Evolutionary conservation across 305 asterid genomes (phyloP).

Genomic region (Fraxinus floribunda): DNA sequence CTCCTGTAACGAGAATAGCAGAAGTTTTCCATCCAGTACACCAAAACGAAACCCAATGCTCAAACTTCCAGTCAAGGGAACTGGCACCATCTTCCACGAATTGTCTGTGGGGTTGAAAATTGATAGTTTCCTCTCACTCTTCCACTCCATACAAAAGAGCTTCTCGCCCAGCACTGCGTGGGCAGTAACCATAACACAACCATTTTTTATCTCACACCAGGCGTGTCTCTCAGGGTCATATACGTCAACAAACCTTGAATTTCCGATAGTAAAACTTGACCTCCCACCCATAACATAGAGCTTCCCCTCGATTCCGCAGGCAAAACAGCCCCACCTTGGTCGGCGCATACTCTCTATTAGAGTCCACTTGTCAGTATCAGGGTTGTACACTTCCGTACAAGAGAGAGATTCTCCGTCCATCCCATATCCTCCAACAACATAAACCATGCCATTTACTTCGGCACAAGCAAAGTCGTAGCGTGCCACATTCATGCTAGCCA

Average conservation of each 20-base stretch:
- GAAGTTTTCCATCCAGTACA: slow-evolving; percentile 54
- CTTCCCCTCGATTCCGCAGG: slow-evolving; percentile 68
- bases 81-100: slow-evolving; percentile 63
- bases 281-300: slow-evolving; percentile 85
- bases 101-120: slow-evolving; percentile 51
- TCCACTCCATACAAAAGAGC: slow-evolving; percentile 85
- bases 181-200: slow-evolving; percentile 80
- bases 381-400: slow-evolving; percentile 70
- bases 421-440: slow-evolving; percentile 71
- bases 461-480: slow-evolving; percentile 86
- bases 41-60: slow-evolving; percentile 66
- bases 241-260: slow-evolving; percentile 62
- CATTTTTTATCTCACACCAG: slow-evolving; percentile 72
- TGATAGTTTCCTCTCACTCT: slow-evolving; percentile 61
- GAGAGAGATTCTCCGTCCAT: slow-evolving; percentile 59
- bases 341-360: slow-evolving; percentile 59
- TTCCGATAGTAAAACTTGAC: slow-evolving; percentile 77
- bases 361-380: slow-evolving; percentile 59
- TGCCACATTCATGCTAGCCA: slow-evolving; percentile 68
- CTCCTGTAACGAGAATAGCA: slow-evolving; percentile 54
- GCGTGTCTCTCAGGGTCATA: slow-evolving; percentile 48
- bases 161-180: slow-evolving; percentile 69
- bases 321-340: slow-evolving; percentile 85
- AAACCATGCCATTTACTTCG: slow-evolving; percentile 65
- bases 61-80: slow-evolving; percentile 64